Conservation (phyloP, 768 basidiomycete species). For the Sporobolomyces pararoseus region DNA sequence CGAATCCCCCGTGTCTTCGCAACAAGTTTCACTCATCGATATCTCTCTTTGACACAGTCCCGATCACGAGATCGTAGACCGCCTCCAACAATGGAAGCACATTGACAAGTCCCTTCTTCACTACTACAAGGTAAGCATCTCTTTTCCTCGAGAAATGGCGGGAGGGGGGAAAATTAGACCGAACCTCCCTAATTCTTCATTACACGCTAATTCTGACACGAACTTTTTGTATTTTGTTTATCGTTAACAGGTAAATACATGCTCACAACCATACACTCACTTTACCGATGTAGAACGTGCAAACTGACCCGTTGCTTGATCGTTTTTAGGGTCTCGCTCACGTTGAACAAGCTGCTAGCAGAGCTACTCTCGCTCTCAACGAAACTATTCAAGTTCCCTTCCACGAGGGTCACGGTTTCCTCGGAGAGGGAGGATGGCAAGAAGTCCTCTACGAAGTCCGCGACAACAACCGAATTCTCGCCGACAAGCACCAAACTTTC, state of each 20-base stretch:
- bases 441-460: conserved; percentile 40
- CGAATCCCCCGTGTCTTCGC: no score
- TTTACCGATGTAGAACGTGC: not conserved
- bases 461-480: conserved; percentile 39
- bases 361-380: conserved; percentile 31
- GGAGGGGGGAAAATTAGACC: not conserved
- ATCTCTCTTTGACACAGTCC: conserved; percentile 5
- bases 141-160: no score
- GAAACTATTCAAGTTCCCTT: conserved; percentile 43
- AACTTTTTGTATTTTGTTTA: no score
- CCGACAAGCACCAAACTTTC: conserved; percentile 37
- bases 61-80: conserved; percentile 36
- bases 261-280: no score
- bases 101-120: conserved; percentile 33
- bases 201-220: conserved; percentile 12
- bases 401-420: conserved; percentile 43
- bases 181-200: not conserved
- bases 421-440: conserved; percentile 51
- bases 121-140: conserved; percentile 39
- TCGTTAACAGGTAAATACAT: conserved; percentile 2
- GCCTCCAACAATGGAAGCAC: conserved; percentile 40
- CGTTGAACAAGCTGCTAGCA: conserved; percentile 32
- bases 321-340: conserved; percentile 34
- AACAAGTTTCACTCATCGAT: not conserved
- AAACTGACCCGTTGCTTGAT: conserved; percentile 24